Evolutionary conservation across 441 rosid genomes (phyloP), one percentile per base, ranked within the genome.

Genomic region (California macrophylla): DNA sequence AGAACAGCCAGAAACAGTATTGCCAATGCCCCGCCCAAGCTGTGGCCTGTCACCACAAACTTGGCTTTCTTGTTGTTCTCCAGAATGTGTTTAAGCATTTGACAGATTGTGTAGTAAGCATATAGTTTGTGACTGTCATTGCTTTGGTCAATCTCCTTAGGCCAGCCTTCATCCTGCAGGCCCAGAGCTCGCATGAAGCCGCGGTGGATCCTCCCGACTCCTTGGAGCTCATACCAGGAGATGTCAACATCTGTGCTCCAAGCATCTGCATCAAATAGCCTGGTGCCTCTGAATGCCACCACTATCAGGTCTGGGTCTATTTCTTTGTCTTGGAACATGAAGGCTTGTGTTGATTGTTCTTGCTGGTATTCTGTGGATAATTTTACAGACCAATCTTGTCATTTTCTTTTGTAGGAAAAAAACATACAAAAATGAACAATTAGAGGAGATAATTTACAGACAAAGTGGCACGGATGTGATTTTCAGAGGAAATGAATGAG

Each of bases 171-270:
- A 74, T 75, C 80, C 18, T 88, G 94, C 28, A 86, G 81, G 29
- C 98, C 98, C 6, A 93, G 73, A 24, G 96, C 97, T 56, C 82
- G 78, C 91, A 89, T 82, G 72, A 88, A 91, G 18, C 97, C 96
- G 0, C 84, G 83, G 50, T 90, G 93, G 75, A 90, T 82, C 63
- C 70, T 90, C 29, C 96, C 96, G 66, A 80, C 66, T 10, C 78
- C 79, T 20, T 72, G 71, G 36, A 92, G 75, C 72, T 90, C 89
- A 45, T 87, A 88, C 96, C 96, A 89, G 0, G 96, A 88, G 30
- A 89, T 66, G 67, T 92, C 96, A 2, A 87, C 73, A 77, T 90
- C 89, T 0, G 93, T 78, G 76, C 91, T 75, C 93, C 95, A 90
- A 0, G 82, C 91, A 25, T 90, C 87, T 0, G 96, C 78, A 12